A percentile compares a stretch with the other conserved stretches of the same genome.
Evolutionary conservation across 306 rosid genomes (phyloP).

Genomic region (Albizia julibrissin): DNA sequence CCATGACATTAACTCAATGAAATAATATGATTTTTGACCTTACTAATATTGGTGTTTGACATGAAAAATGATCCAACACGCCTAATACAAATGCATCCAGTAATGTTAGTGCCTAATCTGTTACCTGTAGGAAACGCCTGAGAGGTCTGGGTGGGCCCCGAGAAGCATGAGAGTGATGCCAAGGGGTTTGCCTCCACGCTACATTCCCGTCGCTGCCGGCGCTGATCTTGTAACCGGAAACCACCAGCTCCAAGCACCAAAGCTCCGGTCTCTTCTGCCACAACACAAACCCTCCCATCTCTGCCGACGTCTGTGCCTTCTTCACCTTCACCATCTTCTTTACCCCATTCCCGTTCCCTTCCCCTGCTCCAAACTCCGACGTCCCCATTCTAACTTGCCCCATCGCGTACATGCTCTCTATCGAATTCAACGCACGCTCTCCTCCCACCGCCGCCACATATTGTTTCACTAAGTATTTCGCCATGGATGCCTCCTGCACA

Average conservation of each 20-base stretch:
- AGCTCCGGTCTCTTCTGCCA: constrained; percentile 91
- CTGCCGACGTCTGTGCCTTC: constrained; percentile 47
- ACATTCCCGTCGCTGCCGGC: constrained; percentile 94
- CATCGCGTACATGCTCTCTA: constrained; percentile 91
- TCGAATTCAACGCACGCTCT: constrained; percentile 57
- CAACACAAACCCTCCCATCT: constrained; percentile 92
- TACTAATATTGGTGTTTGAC: background rate
- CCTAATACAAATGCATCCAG: background rate
- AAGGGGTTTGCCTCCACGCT: constrained; percentile 97
- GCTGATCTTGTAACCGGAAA: constrained; percentile 81
- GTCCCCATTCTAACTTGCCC: constrained; percentile 87
- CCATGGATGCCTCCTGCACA: constrained; percentile 79
- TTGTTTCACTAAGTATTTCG: constrained; percentile 86
- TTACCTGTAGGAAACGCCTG: constrained; percentile 84
- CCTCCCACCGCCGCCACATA: constrained; percentile 94
- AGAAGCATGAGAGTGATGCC: constrained; percentile 99
- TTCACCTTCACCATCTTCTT: constrained; percentile 52
- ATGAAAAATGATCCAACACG: background rate
- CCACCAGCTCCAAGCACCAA: constrained; percentile 90
- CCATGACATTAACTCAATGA: background rate
- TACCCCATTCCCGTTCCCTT: constrained; percentile 35
- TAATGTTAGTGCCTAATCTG: background rate
- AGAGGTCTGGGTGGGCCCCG: constrained; percentile 96
- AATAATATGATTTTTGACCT: background rate
- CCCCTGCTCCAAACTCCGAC: constrained; percentile 68